Conservation (phyloP, 257 asterid species). For the Osmanthus fragrans region DNA sequence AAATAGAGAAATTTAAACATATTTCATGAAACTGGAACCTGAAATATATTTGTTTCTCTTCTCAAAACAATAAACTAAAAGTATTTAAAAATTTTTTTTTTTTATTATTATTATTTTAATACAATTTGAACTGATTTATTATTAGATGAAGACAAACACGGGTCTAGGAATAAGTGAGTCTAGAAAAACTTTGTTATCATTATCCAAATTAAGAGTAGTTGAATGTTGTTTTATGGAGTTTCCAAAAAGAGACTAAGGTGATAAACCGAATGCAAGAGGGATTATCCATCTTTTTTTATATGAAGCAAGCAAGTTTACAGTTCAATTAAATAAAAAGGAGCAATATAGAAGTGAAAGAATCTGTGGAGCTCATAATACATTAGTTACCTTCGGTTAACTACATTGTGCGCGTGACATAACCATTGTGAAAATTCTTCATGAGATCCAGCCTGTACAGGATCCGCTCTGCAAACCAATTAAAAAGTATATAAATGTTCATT, state of each 20-base stretch:
- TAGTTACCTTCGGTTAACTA: slow-evolving; percentile 87
- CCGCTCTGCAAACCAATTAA: slow-evolving; percentile 47
- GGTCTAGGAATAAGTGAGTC: background rate
- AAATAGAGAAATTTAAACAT: too few relatives aligned
- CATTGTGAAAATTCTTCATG: slow-evolving; percentile 81
- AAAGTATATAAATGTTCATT: background rate
- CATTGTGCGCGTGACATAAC: slow-evolving; percentile 86
- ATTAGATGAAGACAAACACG: background rate
- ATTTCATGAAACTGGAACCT: background rate
- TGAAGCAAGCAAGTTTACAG: background rate
- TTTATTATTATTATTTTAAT: too few relatives aligned
- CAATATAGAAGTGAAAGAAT: slow-evolving; percentile 5
- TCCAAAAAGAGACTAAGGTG: background rate
- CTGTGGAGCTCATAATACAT: background rate
- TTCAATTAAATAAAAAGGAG: background rate
- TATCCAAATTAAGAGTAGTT: background rate
- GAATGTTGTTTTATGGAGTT: background rate
- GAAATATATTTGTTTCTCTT: background rate
- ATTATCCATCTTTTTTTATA: background rate
- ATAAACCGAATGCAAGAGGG: background rate
- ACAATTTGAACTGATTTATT: background rate
- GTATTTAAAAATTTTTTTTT: too few relatives aligned
- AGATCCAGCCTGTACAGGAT: slow-evolving; percentile 80
- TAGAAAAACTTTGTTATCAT: background rate
- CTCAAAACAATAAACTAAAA: background rate